Percentiles rank a stretch among this genome's conserved stretches.
Evolutionary conservation across 2,329 filamentous ascomycete genomes (phyloP).

Genomic region (Epichloe bromicola): DNA sequence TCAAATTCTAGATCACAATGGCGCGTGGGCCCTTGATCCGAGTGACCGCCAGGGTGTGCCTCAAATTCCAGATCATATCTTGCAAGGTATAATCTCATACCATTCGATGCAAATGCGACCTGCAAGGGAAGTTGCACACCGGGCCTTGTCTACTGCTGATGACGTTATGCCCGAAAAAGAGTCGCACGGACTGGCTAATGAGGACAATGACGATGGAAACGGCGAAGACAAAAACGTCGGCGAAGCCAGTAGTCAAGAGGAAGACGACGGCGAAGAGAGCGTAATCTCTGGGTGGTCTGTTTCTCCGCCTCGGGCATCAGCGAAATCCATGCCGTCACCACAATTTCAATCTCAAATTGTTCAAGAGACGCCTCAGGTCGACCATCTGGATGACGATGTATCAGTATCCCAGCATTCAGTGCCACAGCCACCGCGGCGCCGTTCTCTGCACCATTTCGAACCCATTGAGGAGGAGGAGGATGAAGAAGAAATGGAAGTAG

Average conservation of each 20-base stretch:
- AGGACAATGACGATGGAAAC: not conserved
- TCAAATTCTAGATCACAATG: slow-evolving; percentile 19
- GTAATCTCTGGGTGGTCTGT: slow-evolving; percentile 9
- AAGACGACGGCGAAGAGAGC: not conserved
- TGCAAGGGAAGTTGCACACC: not conserved
- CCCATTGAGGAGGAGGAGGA: slow-evolving; percentile 5
- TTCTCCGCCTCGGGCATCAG: slow-evolving; percentile 8
- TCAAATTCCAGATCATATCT: slow-evolving; percentile 23
- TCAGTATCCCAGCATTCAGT: not conserved
- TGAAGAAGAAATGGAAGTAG: slow-evolving; percentile 22
- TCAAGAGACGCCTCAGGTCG: slow-evolving; percentile 12
- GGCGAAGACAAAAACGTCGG: not conserved
- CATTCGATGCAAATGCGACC: slow-evolving; percentile 6
- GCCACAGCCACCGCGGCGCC: not conserved
- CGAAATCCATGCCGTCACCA: not conserved
- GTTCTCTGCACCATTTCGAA: not conserved
- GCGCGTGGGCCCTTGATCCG: slow-evolving; percentile 24
- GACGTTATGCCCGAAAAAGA: not conserved
- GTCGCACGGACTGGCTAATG: not conserved
- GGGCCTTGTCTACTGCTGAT: not conserved
- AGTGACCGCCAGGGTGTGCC: slow-evolving; percentile 12
- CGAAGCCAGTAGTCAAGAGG: not conserved
- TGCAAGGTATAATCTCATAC: slow-evolving; percentile 18
- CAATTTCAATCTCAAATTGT: slow-evolving; percentile 10
- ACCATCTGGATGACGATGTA: not conserved